Conservation (phyloP, 2,329 filamentous ascomycete species). For the Trichocomaceae sp. region DNA sequence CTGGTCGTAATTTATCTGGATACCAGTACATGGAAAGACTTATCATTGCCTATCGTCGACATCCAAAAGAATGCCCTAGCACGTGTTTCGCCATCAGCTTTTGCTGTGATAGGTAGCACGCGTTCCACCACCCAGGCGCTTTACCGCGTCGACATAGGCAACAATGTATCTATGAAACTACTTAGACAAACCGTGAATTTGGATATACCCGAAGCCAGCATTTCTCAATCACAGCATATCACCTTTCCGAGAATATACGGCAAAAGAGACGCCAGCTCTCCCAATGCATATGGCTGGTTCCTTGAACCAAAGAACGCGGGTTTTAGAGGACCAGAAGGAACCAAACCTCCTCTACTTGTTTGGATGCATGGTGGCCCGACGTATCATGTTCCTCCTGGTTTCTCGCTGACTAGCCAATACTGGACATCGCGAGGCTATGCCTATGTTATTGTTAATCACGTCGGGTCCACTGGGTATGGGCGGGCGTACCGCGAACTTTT, state of each 20-base stretch:
- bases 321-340: slow-evolving; percentile 33
- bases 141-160: slow-evolving; percentile 1
- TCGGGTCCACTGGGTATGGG: slow-evolving; percentile 48
- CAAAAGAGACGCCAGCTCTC: background rate
- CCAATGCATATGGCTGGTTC: slow-evolving; percentile 40
- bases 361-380: slow-evolving; percentile 49
- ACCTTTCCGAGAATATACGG: slow-evolving; percentile 2
- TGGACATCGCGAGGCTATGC: slow-evolving; percentile 53
- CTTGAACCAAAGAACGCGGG: slow-evolving; percentile 45
- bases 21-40: slow-evolving; percentile 6
- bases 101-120: slow-evolving; percentile 8
- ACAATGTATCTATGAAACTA: background rate
- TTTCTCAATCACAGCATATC: slow-evolving; percentile 3
- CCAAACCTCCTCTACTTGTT: slow-evolving; percentile 46
- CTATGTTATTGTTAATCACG: slow-evolving; percentile 47
- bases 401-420: slow-evolving; percentile 46
- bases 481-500: slow-evolving; percentile 46
- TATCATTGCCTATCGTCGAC: slow-evolving; percentile 6
- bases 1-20: slow-evolving; percentile 2
- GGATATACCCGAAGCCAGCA: slow-evolving; percentile 1
- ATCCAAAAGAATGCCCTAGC: slow-evolving; percentile 8
- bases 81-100: background rate
- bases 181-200: slow-evolving; percentile 1
- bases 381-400: slow-evolving; percentile 37
- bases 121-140: slow-evolving; percentile 2